Evolutionary conservation across 2,329 filamentous ascomycete species (phyloP), one percentile per base, ranked within the genome.

Genomic region (Monosporascus sp.): DNA sequence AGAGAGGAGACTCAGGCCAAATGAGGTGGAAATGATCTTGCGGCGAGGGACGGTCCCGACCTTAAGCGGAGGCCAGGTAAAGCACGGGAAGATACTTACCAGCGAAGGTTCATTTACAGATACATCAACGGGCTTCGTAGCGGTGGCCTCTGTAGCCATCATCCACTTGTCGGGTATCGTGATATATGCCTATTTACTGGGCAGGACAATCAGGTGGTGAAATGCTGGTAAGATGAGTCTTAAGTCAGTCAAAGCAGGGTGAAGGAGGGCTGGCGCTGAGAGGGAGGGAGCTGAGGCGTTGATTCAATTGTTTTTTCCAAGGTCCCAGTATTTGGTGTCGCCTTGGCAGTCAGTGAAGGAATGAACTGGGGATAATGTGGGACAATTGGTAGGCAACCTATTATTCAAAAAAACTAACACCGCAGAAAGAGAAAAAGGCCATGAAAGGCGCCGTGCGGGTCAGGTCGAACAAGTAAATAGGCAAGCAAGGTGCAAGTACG

Each of bases 141-240:
- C 55, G 54, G 59, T 66, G 63, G 66, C 65, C 65, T 67, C 65
- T 59, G 66, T 63, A 65, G 67, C 67, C 67, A 69, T 69, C 67
- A 68, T 69, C 67, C 66, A 62, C 58, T 58, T 58, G 36, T 54
- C 52, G 24, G 45, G 57, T 60, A 56, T 57, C 46, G 57, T 56
- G 57, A 47, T 57, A 58, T 49, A 51, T 55, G 48, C 38, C 17
- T 56, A 53, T 56, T 59, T 57, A 54, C 24, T 26, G 24, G 24
- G 22, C 26, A 19, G 43, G 43, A 7, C 17, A n/a, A 46, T 46
- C 22, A n/a, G 26, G 24, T 46, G 22, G 43, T 46, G 43, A 14
- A 46, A 31, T 26, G 20, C 43, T 46, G 20, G 43, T 46, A 27
- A 22, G 41, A n/a, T 46, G 43, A 27, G 14, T 26, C 11, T 20